Conservation (phyloP, 2,329 filamentous ascomycete species). For the Fusarium nelsonii region DNA sequence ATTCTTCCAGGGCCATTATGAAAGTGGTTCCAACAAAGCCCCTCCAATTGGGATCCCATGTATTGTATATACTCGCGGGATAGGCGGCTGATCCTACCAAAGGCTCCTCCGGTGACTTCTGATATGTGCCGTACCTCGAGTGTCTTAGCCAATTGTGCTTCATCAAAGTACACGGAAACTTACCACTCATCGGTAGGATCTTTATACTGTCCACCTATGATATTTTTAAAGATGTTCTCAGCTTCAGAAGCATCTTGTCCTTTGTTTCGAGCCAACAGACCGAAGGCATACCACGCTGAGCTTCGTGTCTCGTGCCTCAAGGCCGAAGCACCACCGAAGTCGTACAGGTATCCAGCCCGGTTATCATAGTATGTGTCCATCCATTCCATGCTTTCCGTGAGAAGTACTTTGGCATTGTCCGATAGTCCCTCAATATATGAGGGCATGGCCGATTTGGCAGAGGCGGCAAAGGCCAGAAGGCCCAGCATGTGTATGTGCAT, state of each 20-base stretch:
- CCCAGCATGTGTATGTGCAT: conserved; percentile 4
- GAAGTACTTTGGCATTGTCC: conserved; percentile 24
- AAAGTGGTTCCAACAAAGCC: conserved; percentile 72
- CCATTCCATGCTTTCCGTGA: conserved; percentile 60
- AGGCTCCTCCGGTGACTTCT: conserved; percentile 68
- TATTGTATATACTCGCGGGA: conserved; percentile 64
- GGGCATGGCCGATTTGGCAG: not conserved
- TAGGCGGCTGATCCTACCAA: conserved; percentile 66
- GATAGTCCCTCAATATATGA: conserved; percentile 20
- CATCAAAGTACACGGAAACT: conserved; percentile 13
- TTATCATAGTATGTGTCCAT: conserved; percentile 68
- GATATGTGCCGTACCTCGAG: conserved; percentile 58
- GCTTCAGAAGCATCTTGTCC: conserved; percentile 63
- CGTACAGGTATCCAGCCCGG: conserved; percentile 65
- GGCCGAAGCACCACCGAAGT: conserved; percentile 58
- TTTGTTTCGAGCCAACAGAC: conserved; percentile 67
- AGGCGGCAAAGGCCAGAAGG: not conserved
- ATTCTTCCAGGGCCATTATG: conserved; percentile 71
- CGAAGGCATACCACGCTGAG: conserved; percentile 70
- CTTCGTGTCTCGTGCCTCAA: conserved; percentile 68
- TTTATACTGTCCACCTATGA: conserved; percentile 66
- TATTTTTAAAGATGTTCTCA: conserved; percentile 65
- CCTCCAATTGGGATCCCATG: conserved; percentile 74
- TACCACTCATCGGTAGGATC: conserved; percentile 67
- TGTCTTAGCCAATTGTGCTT: rapidly evolving